Conservation (phyloP, 176 grass and related monocot genomes). For the Oryza punctata region DNA sequence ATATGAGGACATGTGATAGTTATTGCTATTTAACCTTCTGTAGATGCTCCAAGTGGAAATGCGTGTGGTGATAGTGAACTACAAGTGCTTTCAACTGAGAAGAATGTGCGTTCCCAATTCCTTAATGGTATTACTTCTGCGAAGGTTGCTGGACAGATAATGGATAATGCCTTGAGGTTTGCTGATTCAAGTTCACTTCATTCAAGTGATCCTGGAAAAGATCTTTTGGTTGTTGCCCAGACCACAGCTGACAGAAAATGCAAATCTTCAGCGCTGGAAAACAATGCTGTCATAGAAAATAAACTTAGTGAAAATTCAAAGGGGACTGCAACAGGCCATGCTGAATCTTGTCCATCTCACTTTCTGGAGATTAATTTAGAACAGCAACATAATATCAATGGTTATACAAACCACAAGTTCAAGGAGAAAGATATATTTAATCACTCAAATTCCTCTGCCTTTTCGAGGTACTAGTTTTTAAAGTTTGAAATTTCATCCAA, state of each 20-base stretch:
- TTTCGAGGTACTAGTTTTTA: conserved; percentile 65
- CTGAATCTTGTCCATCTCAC: conserved; percentile 51
- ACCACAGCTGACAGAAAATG: conserved; percentile 41
- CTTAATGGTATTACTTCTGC: conserved; percentile 43
- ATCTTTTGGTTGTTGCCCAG: conserved; percentile 43
- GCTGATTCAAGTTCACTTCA: conserved; percentile 44
- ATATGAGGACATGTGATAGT: conserved; percentile 5
- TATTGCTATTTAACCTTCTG: conserved; percentile 32
- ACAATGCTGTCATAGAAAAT: conserved; percentile 34
- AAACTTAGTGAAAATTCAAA: conserved; percentile 42
- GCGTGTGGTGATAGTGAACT: conserved; percentile 22
- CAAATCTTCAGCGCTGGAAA: conserved; percentile 45
- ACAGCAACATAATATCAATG: conserved; percentile 40
- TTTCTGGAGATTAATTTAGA: conserved; percentile 39
- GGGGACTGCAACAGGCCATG: conserved; percentile 39
- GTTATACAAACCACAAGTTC: conserved; percentile 39
- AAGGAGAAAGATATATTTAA: conserved; percentile 74
- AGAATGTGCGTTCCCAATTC: conserved; percentile 36
- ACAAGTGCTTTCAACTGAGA: conserved; percentile 35
- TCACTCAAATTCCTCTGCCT: conserved; percentile 88
- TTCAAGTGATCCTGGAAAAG: conserved; percentile 47
- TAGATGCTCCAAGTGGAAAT: conserved; percentile 53
- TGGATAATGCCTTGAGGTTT: conserved; percentile 49
- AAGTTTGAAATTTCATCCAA: conserved; percentile 6
- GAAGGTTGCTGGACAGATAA: conserved; percentile 39